Evolutionary conservation across 495 filamentous ascomycete species (phyloP), one percentile per base, ranked within the genome.

Genomic region (Tuber aestivum): DNA sequence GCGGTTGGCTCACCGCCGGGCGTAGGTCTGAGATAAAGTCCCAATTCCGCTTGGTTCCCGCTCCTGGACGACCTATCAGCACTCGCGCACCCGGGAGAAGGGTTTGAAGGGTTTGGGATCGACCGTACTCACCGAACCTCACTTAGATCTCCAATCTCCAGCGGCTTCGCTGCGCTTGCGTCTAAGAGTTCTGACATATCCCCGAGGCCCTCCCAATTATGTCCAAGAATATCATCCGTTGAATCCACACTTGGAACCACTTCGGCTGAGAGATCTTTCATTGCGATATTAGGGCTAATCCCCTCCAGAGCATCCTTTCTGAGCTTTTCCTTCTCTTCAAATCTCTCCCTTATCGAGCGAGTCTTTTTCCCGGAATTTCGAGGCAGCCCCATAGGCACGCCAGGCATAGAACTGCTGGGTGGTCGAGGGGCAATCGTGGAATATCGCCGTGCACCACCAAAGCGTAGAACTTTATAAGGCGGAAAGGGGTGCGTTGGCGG

Each of bases 111-210:
- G 37, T n/a, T 74, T 35, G 23, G 20, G 48, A 50, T 70, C 48
- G 44, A 71, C 65, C 42, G n/a, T 68, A 80, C 80, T 74, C 42
- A 82, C 80, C 81, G 77, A 45, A 82, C 41, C 61, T 82, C 81
- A 71, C 80, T 79, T 69, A 82, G 44, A 69, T 82, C 81, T 10
- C 81, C 81, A 50, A 69, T 79, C 72, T 69, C 79, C 40, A 82
- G 37, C 12, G 78, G 78, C 38, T 79, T 56, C 37, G 71, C 20
- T 20, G 76, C 76, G 70, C 78, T 79, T n/a, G 78, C 78, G 50
- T 79, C 78, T 12, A 72, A 75, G n/a, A 79, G 41, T n/a, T 71
- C 78, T 2, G 72, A 72, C 37, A 56, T 10, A 42, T 79, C 78
- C 10, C 72, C 72, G 27, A 65, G 41, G n/a, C 65, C 70, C 35